Evolutionary conservation across 805 yeast species (phyloP).

Genomic region (Yamadazyma akitaensis): DNA sequence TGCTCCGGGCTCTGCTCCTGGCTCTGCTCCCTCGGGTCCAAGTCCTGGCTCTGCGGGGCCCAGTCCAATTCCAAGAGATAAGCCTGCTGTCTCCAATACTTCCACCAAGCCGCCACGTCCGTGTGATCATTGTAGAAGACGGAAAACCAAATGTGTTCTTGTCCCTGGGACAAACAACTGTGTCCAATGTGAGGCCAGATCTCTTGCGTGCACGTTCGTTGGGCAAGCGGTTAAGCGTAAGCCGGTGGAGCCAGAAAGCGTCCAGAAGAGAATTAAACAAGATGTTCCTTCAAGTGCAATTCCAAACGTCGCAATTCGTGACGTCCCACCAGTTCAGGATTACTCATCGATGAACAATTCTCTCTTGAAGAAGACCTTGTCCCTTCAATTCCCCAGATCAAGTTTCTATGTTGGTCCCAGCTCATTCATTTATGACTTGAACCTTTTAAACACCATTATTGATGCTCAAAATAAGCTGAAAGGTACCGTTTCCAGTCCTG

Average conservation of each 20-base stretch:
- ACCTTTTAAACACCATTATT: slow-evolving; percentile 60
- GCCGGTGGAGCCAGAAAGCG: slow-evolving; percentile 15
- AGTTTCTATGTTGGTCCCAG: slow-evolving; percentile 88
- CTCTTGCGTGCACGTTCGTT: slow-evolving; percentile 71
- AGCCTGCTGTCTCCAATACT: slow-evolving; percentile 1
- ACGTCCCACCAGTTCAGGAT: slow-evolving; percentile 61
- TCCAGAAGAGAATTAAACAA: slow-evolving; percentile 18
- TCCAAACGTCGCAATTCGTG: slow-evolving; percentile 47
- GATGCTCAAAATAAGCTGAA: slow-evolving; percentile 23
- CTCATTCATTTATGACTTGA: slow-evolving; percentile 69
- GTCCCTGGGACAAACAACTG: slow-evolving; percentile 62
- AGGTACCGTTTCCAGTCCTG: slow-evolving; percentile 34
- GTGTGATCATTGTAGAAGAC: slow-evolving; percentile 81
- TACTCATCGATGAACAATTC: slow-evolving; percentile 63
- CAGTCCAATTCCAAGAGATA: not conserved
- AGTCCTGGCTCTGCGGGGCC: not conserved
- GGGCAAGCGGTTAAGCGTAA: slow-evolving; percentile 49
- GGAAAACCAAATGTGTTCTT: slow-evolving; percentile 76
- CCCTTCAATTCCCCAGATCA: slow-evolving; percentile 86
- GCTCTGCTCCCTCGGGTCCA: not conserved
- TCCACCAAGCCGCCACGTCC: slow-evolving; percentile 54
- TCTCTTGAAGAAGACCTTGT: slow-evolving; percentile 60
- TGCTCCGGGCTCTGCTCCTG: too few species aligned
- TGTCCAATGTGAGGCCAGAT: slow-evolving; percentile 72
- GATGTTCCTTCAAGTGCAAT: slow-evolving; percentile 8